Base-by-base conservation (phyloP, 352 stramenopile species). In the Pythium coloratum region DNA sequence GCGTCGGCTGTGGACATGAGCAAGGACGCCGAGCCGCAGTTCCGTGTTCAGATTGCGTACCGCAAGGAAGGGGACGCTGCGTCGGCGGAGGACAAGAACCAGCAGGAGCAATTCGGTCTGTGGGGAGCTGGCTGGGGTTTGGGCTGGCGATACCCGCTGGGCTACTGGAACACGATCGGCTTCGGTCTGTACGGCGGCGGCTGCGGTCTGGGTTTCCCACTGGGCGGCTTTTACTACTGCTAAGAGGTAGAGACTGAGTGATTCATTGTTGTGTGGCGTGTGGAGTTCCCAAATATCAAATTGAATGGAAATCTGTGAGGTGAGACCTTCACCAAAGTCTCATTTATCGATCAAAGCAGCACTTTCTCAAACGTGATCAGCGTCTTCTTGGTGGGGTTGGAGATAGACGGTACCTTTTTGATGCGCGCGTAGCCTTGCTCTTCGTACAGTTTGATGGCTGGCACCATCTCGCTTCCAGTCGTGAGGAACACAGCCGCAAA, bases 401-500 rank as follows among this genome's bases (percentile, higher is more conserved):
- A 44, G 8, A 16, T 7, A 3, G 36, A 44, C 16, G 36, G 36
- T 12, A 44, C 36, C 12, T 44, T 12, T 12, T 44, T 44, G 36
- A 44, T 16, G 36, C 36, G 36, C 16, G 36, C 38, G 66, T 71
- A 73, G 3, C 66, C 65, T 9, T 67, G 60, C 40, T 61, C 60
- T 6, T 57, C 8, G 58, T 73, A 76, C 26, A 76, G 71, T 28
- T 32, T 56, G 47, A 59, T 54, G 49, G 67, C 73, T 49, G 64
- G 59, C 6, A 53, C 18, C 71, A 78, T 82, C 9, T 69, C 50
- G 28, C 70, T 61, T 1, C 64, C 72, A 0, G 67, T 81, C 20
- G 64, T 76, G 32, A 88, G 60, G 59, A 69, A 75, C n/a, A 89
- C 63, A 28, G 71, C 73, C 14, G 20, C 26, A 24, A 72, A 72